Conservation (phyloP, 495 filamentous ascomycete species). For the Neurospora tetrasperma region DNA sequence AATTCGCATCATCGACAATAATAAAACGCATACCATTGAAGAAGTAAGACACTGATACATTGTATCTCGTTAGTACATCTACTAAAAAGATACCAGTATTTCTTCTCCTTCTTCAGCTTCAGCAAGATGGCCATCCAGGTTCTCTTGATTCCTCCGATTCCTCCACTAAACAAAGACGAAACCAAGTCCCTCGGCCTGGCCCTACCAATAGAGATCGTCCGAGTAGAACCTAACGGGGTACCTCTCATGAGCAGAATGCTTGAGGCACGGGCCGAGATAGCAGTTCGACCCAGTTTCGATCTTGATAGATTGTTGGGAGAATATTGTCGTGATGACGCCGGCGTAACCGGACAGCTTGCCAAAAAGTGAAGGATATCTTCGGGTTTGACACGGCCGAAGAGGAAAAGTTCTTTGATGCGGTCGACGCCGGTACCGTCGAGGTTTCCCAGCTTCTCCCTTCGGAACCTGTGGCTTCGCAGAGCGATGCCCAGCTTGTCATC, state of each 20-base stretch:
- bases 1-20: slow-evolving; percentile 80
- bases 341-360: too few species aligned
- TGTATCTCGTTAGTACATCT: slow-evolving; percentile 8
- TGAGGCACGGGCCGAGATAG: too few species aligned
- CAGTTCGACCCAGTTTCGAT: too few species aligned
- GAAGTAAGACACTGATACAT: slow-evolving; percentile 51
- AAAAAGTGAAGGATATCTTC: too few species aligned
- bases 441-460: slow-evolving; percentile 47
- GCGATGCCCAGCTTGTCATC: slow-evolving; percentile 28
- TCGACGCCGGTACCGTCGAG: slow-evolving; percentile 85
- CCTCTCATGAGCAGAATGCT: too few species aligned
- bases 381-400: slow-evolving; percentile 24
- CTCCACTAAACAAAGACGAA: too few species aligned
- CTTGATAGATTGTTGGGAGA: too few species aligned
- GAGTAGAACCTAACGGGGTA: too few species aligned
- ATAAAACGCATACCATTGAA: slow-evolving; percentile 88
- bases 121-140: slow-evolving; percentile 78
- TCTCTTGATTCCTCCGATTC: slow-evolving; percentile 23
- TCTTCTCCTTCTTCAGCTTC: slow-evolving; percentile 87
- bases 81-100: slow-evolving; percentile 55
- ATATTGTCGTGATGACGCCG: too few species aligned
- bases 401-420: slow-evolving; percentile 96
- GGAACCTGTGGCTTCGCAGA: slow-evolving; percentile 32
- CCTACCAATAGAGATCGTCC: too few species aligned
- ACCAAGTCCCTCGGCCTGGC: too few species aligned